phyloP scores from a whole-genome alignment of 371 early-diverging fungal genomes.

The Apophysomyces trapeziformis region DNA sequence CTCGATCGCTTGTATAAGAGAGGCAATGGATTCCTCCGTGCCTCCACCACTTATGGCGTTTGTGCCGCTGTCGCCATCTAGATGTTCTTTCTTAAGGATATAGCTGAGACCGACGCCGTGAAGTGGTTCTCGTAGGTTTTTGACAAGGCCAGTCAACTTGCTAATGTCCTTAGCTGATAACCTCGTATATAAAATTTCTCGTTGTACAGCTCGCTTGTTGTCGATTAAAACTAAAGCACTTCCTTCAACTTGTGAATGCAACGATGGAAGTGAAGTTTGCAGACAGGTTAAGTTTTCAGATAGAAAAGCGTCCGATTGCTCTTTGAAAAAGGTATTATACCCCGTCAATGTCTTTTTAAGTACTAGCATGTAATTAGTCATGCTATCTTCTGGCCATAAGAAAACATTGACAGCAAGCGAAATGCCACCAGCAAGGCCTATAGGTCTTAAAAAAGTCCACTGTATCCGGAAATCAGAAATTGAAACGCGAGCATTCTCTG shows the following conservation, averaged over 20 bases:
- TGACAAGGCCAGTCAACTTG: conserved; percentile 28
- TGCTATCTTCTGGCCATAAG: conserved; percentile 52
- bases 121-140: conserved; percentile 29
- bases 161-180: conserved; percentile 42
- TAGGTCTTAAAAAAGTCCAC: conserved; percentile 46
- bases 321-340: conserved; percentile 37
- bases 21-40: background rate
- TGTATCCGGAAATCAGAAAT: conserved; percentile 4
- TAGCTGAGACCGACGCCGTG: conserved; percentile 45
- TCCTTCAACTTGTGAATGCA: conserved; percentile 34
- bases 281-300: background rate
- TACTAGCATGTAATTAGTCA: conserved; percentile 35
- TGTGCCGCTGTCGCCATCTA: background rate
- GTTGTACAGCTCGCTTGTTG: conserved; percentile 45
- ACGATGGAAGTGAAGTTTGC: conserved; percentile 22
- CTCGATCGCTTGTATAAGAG: background rate
- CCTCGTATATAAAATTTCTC: conserved; percentile 37
- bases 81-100: conserved; percentile 32
- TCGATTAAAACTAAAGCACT: conserved; percentile 39
- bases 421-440: conserved; percentile 38
- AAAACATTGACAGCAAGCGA: conserved; percentile 38
- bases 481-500: background rate
- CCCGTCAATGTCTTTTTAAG: conserved; percentile 27
- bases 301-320: conserved; percentile 40
- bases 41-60: background rate